Evolutionary conservation across 2,329 filamentous ascomycete genomes (phyloP), one percentile per base, ranked within the genome.

Genomic region (Fusarium mundagurra): DNA sequence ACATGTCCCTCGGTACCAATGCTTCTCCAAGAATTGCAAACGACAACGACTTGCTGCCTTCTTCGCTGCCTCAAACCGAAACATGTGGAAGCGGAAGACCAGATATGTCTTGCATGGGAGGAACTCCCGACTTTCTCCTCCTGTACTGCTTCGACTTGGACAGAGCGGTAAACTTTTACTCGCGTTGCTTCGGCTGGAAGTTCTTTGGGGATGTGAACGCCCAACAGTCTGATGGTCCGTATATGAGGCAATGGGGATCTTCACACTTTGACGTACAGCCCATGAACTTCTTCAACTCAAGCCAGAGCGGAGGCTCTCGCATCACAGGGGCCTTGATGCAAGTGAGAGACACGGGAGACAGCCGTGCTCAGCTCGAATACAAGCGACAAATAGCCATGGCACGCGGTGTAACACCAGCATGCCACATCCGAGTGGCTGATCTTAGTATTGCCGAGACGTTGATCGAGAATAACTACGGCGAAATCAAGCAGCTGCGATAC

Each of bases 201-300:
- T 78, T 78, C 43, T 54, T 69, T 16, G 75, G 76, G 27, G 76
- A 77, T 34, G 50, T 77, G 39, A 76, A 77, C 53, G 72, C 64
- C 12, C 67, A 68, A 45, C 48, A 69, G 48, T 59, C 31, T 3
- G 63, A 68, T 36, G 67, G 73, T 41, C 41, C 38, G 8, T 47
- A 69, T n/a, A 76, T 69, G 67, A 71, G 69, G 31, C 71, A 45
- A 38, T 76, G 71, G 71, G 76, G 76, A 36, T 76, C 73, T 11
- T 78, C 76, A 12, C 73, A 69, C 36, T 77, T 71, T 41, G 76
- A 78, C 33, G 62, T 62, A 36, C 72, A 74, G 20, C 59, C 71
- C 50, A 78, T 78, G 76, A 76, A 75, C 60, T 78, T 78, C 58
- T 78, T 78, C 69, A 71, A 71, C 41, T 72, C 72, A 24, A 72